Conservation (phyloP, 2,329 filamentous ascomycete species). For the Mariannaea elegans region DNA sequence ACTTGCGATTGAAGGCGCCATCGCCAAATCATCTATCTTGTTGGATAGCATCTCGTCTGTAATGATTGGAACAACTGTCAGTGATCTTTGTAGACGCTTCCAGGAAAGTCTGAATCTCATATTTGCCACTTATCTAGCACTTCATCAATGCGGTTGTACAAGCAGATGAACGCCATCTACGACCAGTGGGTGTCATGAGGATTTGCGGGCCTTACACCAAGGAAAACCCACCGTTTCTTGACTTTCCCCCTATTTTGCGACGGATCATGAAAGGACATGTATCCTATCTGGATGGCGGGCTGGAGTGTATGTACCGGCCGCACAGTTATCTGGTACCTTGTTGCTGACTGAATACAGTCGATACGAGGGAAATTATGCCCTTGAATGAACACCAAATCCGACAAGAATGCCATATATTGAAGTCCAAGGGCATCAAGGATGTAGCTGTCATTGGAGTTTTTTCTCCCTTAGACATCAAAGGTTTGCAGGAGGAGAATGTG, state of each 20-base stretch:
- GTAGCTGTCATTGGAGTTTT: slow-evolving; percentile 10
- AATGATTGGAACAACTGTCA: slow-evolving; percentile 55
- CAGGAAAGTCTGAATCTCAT: slow-evolving; percentile 37
- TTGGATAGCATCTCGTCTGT: too few relatives aligned
- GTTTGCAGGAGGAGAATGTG: neutral
- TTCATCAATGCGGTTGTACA: slow-evolving; percentile 67
- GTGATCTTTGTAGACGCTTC: slow-evolving; percentile 54
- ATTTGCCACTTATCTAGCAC: slow-evolving; percentile 52
- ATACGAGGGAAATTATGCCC: slow-evolving; percentile 56
- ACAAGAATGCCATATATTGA: neutral
- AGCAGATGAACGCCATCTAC: slow-evolving; percentile 54
- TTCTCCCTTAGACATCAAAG: neutral
- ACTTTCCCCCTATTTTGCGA: slow-evolving; percentile 59
- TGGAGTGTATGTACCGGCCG: too few relatives aligned
- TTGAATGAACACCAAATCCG: slow-evolving; percentile 3
- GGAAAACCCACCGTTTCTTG: slow-evolving; percentile 57
- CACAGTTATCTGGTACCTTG: too few relatives aligned
- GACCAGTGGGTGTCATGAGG: slow-evolving; percentile 60
- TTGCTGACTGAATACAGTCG: too few relatives aligned
- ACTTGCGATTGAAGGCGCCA: too few relatives aligned
- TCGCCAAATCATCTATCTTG: too few relatives aligned
- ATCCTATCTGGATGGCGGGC: slow-evolving; percentile 55
- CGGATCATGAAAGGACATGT: slow-evolving; percentile 54
- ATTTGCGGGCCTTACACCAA: slow-evolving; percentile 61
- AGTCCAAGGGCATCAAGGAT: slow-evolving; percentile 2